Base-by-base conservation (phyloP, 1,284 basidiomycete species). In the Phylloboletellus chloephorus region DNA sequence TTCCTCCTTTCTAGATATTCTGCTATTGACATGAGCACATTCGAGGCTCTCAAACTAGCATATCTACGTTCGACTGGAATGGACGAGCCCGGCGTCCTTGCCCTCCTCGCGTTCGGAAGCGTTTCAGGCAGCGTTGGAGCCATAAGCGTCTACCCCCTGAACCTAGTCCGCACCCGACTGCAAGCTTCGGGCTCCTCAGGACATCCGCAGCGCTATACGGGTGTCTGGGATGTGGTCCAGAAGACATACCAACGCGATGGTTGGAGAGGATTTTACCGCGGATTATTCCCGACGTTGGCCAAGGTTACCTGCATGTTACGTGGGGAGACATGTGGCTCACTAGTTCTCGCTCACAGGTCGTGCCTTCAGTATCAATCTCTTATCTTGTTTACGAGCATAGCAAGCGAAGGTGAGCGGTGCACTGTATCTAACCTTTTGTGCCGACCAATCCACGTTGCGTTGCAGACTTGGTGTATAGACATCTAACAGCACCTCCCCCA, bases 181-280 rank as follows among this genome's bases (percentile, higher is more conserved):
- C 96, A 99, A 66, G 96, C 96, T 2, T 93, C 92, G 1, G 96
- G 96, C 1, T 94, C 90, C 1, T 79, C 87, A 0, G 90, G 92
- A 1, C 93, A 97, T 61, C 92, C 92, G 2, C 84, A 93, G 51
- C 72, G 69, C 12, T 99, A 99, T 64, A 79, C 75, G 3, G 93
- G 94, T 17, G 84, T 95, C 46, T 66, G 76, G 65, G 96, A 99
- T 61, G 96, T 97, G 5, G 76, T 78, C 5, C 63, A 71, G 31
- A 85, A 84, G 61, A 98, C 95, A 15, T 88, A 88, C 63, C 70
- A 74, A 35, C 75, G 78, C 15, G 95, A 98, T 60, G 95, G 95
- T 0, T 88, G 91, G 82, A 74, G 83, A 49, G 95, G 95, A 2
- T 91, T 98, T 64, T 99, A 99, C 67, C 83, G 93, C 33, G 95